phyloP scores from a whole-genome alignment of 257 asterid species.

The Coffea canephora region DNA sequence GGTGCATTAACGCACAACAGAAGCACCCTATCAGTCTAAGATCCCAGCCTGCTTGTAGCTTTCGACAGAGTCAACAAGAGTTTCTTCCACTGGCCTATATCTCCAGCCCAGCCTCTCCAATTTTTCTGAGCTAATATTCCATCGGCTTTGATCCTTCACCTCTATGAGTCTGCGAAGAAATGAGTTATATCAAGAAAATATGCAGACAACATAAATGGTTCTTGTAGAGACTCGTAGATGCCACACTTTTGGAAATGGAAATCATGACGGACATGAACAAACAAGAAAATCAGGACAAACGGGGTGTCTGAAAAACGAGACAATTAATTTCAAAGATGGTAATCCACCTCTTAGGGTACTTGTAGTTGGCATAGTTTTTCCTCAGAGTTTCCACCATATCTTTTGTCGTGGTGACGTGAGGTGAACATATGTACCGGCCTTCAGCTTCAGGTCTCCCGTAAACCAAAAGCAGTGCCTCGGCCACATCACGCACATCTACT shows the following conservation, averaged over 20 bases:
- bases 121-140: too few species aligned
- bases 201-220: not conserved
- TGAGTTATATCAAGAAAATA: not conserved
- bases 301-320: not conserved
- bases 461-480: slow-evolving; percentile 48
- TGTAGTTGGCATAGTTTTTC: slow-evolving; percentile 47
- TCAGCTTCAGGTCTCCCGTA: slow-evolving; percentile 63
- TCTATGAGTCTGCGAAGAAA: slow-evolving; percentile 41
- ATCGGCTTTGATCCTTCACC: too few species aligned
- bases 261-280: not conserved
- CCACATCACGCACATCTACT: slow-evolving; percentile 78
- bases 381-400: slow-evolving; percentile 49
- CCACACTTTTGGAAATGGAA: not conserved
- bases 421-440: slow-evolving; percentile 69
- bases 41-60: too few species aligned
- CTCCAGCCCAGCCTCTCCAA: too few species aligned
- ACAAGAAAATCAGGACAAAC: not conserved
- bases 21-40: too few species aligned
- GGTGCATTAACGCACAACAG: too few species aligned
- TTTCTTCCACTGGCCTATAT: too few species aligned
- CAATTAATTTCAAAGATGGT: not conserved
- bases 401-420: slow-evolving; percentile 30
- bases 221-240: not conserved
- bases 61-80: too few species aligned
- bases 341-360: slow-evolving; percentile 65